Conservation (phyloP, 1,284 basidiomycete species). For the Apiotrichum gracile region DNA sequence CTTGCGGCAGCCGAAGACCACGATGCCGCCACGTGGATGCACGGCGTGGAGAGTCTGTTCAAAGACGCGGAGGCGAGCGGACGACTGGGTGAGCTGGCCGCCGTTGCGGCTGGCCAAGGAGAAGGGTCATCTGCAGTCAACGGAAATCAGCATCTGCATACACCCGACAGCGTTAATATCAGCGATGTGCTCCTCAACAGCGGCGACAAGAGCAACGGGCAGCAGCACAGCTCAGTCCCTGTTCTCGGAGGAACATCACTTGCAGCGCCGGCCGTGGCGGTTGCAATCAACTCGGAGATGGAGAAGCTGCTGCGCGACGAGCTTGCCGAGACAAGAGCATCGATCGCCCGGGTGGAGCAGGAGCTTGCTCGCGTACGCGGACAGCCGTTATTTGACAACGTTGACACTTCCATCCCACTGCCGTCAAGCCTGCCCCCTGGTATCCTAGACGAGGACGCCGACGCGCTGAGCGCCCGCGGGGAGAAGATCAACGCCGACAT, state of each 20-base stretch:
- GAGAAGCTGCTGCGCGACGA: constrained; percentile 37
- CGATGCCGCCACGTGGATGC: constrained; percentile 31
- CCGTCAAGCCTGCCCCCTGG: constrained; percentile 4
- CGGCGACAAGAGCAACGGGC: not conserved
- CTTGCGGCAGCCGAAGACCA: constrained; percentile 20
- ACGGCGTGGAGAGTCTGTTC: constrained; percentile 33
- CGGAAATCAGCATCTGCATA: not conserved
- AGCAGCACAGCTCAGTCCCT: not conserved
- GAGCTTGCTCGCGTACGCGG: constrained; percentile 17
- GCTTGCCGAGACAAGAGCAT: constrained; percentile 28
- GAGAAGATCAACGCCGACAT: constrained; percentile 7
- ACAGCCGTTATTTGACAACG: not conserved
- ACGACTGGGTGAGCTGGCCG: constrained; percentile 37
- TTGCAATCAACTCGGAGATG: constrained; percentile 37
- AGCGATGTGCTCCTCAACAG: not conserved
- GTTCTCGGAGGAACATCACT: not conserved
- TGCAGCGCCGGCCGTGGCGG: constrained; percentile 19
- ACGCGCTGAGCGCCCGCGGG: constrained; percentile 4
- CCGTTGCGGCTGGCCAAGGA: constrained; percentile 29
- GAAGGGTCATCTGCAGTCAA: not conserved
- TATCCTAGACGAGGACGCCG: not conserved
- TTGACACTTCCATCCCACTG: not conserved
- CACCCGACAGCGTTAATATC: too few relatives aligned
- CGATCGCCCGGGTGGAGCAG: constrained; percentile 24
- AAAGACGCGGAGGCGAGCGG: constrained; percentile 32